Evolutionary conservation across 2,329 filamentous ascomycete genomes (phyloP).

Genomic region (Phyllosticta citribraziliensis): DNA sequence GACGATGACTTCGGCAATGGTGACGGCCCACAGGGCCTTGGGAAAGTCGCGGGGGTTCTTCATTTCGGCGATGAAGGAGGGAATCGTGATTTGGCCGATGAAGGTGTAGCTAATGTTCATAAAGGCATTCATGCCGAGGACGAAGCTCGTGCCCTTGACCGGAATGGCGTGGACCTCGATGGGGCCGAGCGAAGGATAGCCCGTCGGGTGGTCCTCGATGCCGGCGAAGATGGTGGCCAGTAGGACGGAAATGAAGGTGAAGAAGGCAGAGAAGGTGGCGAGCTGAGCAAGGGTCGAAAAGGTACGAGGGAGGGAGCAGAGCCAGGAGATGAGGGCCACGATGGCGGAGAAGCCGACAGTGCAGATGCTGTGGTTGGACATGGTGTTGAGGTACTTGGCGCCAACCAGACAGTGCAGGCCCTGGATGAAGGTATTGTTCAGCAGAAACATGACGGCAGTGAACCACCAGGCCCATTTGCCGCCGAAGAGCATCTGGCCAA

Average conservation of each 20-base stretch:
- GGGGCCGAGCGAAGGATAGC: constrained; percentile 48
- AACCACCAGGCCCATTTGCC: constrained; percentile 60
- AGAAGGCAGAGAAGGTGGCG: constrained; percentile 69
- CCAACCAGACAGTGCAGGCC: constrained; percentile 75
- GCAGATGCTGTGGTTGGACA: constrained; percentile 61
- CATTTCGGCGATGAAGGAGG: constrained; percentile 95
- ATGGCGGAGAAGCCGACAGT: constrained; percentile 73
- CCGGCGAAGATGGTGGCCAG: constrained; percentile 75
- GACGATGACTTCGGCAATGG: constrained; percentile 75
- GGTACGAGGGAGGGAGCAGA: constrained; percentile 75
- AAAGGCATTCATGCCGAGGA: constrained; percentile 75
- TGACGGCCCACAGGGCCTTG: constrained; percentile 85
- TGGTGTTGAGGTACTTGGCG: constrained; percentile 83
- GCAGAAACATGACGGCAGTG: constrained; percentile 75
- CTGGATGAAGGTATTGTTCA: constrained; percentile 89
- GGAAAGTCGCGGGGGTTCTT: constrained; percentile 71
- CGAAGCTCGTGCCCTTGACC: constrained; percentile 63
- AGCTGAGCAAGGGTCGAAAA: constrained; percentile 72
- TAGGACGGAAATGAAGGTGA: constrained; percentile 83
- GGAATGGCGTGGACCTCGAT: constrained; percentile 62
- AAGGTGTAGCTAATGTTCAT: constrained; percentile 95
- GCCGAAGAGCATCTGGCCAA: constrained; percentile 88
- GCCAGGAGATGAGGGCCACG: constrained; percentile 63
- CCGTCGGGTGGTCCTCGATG: constrained; percentile 62
- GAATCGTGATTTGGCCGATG: constrained; percentile 88